These are phyloP conservation scores for Diutina rugosa DNA, from an alignment of 1,139 yeast genomes.

Conservation along the genomic window DNA sequence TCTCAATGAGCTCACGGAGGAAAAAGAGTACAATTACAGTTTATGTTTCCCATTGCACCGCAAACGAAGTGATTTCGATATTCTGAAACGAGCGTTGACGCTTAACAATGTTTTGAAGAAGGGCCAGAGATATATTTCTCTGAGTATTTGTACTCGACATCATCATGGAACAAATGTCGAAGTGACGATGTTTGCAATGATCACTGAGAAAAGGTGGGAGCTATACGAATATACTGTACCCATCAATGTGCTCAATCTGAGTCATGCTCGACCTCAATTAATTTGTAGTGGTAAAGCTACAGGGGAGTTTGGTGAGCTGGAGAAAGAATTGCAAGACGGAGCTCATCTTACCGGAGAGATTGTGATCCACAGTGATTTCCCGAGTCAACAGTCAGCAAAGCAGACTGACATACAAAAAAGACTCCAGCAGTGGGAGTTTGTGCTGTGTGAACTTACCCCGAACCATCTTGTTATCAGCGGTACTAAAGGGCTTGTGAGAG, in stretches of 20 bases:
- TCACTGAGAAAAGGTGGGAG: conserved; percentile 62
- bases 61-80: conserved; percentile 39
- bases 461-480: conserved; percentile 58
- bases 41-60: conserved; percentile 79
- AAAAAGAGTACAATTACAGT: conserved; percentile 53
- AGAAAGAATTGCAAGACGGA: conserved; percentile 16
- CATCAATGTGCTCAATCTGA: conserved; percentile 6
- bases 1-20: conserved; percentile 17
- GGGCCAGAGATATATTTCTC: conserved; percentile 33
- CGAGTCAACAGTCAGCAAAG: conserved; percentile 6
- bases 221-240: conserved; percentile 34
- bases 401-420: conserved; percentile 15
- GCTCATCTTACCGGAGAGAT: conserved; percentile 20
- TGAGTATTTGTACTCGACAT: conserved; percentile 41
- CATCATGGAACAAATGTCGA: conserved; percentile 27
- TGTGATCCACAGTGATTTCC: conserved; percentile 6
- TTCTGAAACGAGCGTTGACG: conserved; percentile 20
- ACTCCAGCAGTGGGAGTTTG: conserved; percentile 46
- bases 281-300: conserved; percentile 55
- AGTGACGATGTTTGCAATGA: conserved; percentile 46
- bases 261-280: conserved; percentile 38
- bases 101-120: conserved; percentile 39
- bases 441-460: conserved; percentile 52
- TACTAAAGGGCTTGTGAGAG: conserved; percentile 56
- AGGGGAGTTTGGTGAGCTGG: conserved; percentile 49